These are phyloP conservation scores for Colletotrichum coccodes DNA, from an alignment of 2,329 filamentous ascomycete genomes.

Conservation along the genomic window DNA sequence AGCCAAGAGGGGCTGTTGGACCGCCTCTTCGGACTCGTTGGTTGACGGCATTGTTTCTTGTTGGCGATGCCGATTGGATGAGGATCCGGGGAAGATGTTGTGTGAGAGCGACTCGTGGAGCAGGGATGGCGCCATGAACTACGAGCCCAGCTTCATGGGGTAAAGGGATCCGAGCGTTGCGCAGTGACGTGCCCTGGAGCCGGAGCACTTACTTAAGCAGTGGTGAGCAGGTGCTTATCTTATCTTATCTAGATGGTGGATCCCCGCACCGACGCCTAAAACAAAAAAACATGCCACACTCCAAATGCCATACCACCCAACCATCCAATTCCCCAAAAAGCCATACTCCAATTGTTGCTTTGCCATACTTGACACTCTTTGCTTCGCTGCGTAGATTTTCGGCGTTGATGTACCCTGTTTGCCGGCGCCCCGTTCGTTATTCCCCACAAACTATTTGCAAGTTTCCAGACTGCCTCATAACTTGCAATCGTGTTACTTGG, in stretches of 20 bases:
- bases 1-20: constrained; percentile 23
- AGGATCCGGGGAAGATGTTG: constrained; percentile 1
- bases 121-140: constrained; percentile 24
- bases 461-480: too few relatives aligned
- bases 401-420: too few relatives aligned
- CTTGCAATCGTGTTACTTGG: not conserved
- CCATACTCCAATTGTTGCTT: not conserved
- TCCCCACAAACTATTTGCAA: too few relatives aligned
- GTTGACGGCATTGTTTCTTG: constrained; percentile 10
- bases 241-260: too few relatives aligned
- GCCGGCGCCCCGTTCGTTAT: too few relatives aligned
- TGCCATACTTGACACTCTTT: too few relatives aligned
- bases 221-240: not conserved
- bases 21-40: constrained; percentile 7
- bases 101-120: not conserved
- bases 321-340: not conserved
- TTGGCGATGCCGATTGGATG: constrained; percentile 1
- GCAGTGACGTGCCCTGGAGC: not conserved
- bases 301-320: not conserved
- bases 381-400: too few relatives aligned
- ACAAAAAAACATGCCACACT: not conserved
- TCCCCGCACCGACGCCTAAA: too few relatives aligned
- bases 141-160: not conserved
- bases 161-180: not conserved
- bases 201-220: not conserved